These are phyloP conservation scores for Exophiala oligosperma DNA, from an alignment of 2,329 filamentous ascomycete species.

Conservation along the genomic window DNA sequence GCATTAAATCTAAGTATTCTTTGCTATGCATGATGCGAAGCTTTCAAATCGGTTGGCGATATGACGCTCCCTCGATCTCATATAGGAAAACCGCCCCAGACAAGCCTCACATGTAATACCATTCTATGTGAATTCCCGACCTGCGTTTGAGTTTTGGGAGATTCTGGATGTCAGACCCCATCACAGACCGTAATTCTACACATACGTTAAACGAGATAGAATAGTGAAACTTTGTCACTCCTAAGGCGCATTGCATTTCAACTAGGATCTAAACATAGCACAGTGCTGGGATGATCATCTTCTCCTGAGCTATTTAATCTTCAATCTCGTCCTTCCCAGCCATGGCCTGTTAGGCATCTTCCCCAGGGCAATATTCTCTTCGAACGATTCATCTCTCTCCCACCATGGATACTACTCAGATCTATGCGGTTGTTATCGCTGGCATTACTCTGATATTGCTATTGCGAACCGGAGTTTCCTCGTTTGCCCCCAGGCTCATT, in stretches of 20 bases:
- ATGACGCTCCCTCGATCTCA: no score
- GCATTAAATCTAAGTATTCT: background rate
- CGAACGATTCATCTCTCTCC: background rate
- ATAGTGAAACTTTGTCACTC: background rate
- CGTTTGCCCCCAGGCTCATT: background rate
- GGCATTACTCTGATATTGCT: background rate
- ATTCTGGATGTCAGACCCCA: background rate
- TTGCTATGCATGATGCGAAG: background rate
- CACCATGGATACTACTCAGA: background rate
- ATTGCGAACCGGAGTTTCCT: background rate
- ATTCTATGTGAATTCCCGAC: background rate
- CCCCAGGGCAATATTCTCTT: background rate
- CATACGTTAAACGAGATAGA: no score
- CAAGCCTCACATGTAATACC: background rate
- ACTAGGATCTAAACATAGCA: background rate
- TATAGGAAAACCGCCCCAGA: background rate
- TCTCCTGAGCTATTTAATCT: background rate
- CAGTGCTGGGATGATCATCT: background rate
- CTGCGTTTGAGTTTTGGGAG: background rate
- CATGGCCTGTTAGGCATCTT: background rate
- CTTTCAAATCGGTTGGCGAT: background rate
- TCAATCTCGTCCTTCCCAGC: background rate
- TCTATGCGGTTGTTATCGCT: constrained; percentile 1
- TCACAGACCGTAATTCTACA: no score
- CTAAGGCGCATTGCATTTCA: background rate